Evolutionary conservation across 176 grass and related monocot species (phyloP).

Genomic region (Phragmites australis): DNA sequence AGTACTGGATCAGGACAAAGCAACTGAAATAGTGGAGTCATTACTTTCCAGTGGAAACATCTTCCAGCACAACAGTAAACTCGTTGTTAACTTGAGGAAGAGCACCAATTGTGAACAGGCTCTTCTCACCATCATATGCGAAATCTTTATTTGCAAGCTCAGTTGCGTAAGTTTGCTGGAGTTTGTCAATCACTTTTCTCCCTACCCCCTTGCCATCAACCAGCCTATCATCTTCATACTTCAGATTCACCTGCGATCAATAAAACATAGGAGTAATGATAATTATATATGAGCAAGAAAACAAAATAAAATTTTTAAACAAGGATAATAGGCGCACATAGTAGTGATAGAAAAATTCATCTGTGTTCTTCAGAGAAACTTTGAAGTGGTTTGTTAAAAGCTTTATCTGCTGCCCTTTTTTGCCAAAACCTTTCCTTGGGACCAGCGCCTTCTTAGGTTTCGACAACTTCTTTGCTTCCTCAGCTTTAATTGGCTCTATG

Average conservation of each 20-base stretch:
- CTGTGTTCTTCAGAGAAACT: conserved; percentile 50
- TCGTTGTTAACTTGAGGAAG: conserved; percentile 75
- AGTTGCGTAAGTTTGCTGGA: conserved; percentile 65
- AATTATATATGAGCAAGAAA: neutral
- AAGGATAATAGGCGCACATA: conserved; percentile 43
- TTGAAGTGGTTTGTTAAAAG: conserved; percentile 70
- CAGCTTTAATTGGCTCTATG: conserved; percentile 38
- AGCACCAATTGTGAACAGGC: conserved; percentile 74
- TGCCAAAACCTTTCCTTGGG: conserved; percentile 52
- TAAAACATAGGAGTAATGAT: neutral
- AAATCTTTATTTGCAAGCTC: conserved; percentile 79
- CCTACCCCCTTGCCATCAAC: conserved; percentile 81
- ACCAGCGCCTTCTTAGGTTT: conserved; percentile 57
- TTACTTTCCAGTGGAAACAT: conserved; percentile 72
- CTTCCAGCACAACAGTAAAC: conserved; percentile 70
- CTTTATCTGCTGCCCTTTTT: conserved; percentile 44
- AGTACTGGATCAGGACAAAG: neutral
- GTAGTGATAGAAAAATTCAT: conserved; percentile 72
- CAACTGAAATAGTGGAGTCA: neutral
- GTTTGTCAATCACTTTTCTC: conserved; percentile 70
- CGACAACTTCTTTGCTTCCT: neutral
- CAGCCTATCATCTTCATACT: conserved; percentile 84
- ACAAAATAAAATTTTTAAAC: neutral
- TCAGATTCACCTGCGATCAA: conserved; percentile 60
- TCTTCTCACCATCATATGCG: conserved; percentile 92